Conservation (phyloP, 2,329 filamentous ascomycete species). For the Plenodomus tracheiphilus region DNA sequence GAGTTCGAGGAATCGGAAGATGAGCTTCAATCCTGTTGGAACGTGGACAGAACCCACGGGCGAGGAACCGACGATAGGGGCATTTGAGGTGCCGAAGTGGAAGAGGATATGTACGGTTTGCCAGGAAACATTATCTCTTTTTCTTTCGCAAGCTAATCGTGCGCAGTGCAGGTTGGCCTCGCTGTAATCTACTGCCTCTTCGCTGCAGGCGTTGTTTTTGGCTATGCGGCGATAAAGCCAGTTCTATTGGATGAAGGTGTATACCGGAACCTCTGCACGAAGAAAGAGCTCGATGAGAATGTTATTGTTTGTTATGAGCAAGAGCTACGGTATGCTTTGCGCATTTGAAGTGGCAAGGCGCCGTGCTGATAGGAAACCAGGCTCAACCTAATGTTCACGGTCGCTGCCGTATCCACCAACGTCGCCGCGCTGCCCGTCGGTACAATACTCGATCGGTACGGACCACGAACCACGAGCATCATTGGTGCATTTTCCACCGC, state of each 20-base stretch:
- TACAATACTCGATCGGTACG: constrained; percentile 79
- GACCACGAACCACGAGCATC: constrained; percentile 75
- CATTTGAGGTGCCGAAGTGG: constrained; percentile 59
- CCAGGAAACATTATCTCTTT: no score
- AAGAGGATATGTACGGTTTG: constrained; percentile 55
- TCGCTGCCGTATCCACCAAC: constrained; percentile 85
- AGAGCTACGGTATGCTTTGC: constrained; percentile 37
- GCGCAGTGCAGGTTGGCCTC: constrained; percentile 67
- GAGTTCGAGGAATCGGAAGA: constrained; percentile 48
- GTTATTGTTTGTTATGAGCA: constrained; percentile 45
- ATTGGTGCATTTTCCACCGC: constrained; percentile 70
- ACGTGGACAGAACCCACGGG: constrained; percentile 48
- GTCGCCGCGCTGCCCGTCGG: constrained; percentile 84
- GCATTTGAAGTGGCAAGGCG: constrained; percentile 62
- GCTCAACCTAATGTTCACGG: constrained; percentile 90
- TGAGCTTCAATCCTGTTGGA: constrained; percentile 55
- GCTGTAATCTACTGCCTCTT: constrained; percentile 75
- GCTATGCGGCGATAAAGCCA: constrained; percentile 48
- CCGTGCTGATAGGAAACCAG: constrained; percentile 50
- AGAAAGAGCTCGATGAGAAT: constrained; percentile 39
- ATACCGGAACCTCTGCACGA: constrained; percentile 42
- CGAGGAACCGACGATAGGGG: constrained; percentile 48
- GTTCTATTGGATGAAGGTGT: constrained; percentile 43
- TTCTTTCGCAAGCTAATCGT: constrained; percentile 15
- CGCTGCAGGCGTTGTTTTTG: constrained; percentile 61